Evolutionary conservation across 139 green algal genomes (phyloP).

Genomic region (Chlamydomonas incerta): DNA sequence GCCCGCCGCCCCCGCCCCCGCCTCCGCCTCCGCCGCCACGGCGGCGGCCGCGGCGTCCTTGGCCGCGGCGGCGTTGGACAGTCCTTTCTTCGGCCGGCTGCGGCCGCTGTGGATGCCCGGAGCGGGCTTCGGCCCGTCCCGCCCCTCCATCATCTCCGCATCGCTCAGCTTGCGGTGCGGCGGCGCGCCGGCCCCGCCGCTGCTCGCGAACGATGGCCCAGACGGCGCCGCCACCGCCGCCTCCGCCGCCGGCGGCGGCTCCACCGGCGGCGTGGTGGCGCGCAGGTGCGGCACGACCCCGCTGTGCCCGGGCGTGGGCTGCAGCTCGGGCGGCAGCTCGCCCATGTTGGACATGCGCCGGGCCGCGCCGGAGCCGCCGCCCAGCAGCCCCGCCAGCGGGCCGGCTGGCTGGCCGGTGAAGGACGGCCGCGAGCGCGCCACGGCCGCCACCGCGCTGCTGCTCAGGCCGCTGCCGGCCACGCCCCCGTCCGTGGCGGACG

Average conservation of each 20-base stretch:
- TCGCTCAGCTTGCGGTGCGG: no score
- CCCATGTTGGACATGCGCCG: no score
- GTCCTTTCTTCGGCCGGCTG: background rate
- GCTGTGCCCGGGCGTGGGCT: background rate
- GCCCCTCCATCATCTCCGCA: no score
- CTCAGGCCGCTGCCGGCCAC: background rate
- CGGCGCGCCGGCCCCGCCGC: no score
- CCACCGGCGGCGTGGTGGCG: no score
- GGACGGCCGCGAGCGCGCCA: background rate
- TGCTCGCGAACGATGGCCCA: background rate
- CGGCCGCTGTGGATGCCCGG: no score
- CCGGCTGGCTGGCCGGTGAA: background rate
- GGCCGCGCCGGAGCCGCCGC: background rate
- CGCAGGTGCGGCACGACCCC: no score
- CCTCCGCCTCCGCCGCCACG: background rate
- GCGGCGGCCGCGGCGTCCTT: background rate
- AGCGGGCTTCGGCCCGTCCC: no score
- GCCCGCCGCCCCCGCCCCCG: background rate
- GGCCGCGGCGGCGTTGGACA: no score
- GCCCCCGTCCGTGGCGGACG: no score
- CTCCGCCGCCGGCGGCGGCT: no score
- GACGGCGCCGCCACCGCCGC: background rate
- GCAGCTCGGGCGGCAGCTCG: conserved; percentile 25
- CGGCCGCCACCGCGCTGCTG: background rate
- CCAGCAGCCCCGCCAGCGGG: conserved; percentile 5